These are phyloP conservation scores for Naganishia vishniacii DNA, from an alignment of 768 basidiomycete genomes.

Conservation along the genomic window DNA sequence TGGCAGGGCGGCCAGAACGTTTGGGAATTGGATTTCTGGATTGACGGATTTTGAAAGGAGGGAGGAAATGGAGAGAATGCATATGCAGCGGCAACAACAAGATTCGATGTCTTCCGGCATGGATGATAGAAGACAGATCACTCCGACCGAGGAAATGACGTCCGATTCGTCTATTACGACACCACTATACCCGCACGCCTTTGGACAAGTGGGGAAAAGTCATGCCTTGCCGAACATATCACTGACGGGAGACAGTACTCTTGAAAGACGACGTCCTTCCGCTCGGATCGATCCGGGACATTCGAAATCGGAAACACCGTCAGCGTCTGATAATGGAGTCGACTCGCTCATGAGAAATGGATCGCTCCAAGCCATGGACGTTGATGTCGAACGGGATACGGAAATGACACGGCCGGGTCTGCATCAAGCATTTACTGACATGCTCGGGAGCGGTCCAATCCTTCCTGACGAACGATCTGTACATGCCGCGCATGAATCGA, in stretches of 20 bases:
- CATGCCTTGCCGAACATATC: background rate
- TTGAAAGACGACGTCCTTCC: background rate
- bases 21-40: constrained; percentile 42
- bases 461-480: background rate
- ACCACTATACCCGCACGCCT: background rate
- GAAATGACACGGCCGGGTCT: background rate
- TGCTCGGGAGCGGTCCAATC: background rate
- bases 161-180: background rate
- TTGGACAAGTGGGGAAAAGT: background rate
- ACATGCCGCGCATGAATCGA: background rate
- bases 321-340: too few relatives aligned
- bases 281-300: too few relatives aligned
- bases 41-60: constrained; percentile 28
- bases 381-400: background rate
- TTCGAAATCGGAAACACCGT: too few relatives aligned
- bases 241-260: background rate
- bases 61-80: background rate
- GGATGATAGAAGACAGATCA: too few relatives aligned
- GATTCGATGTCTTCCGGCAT: too few relatives aligned
- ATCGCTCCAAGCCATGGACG: background rate
- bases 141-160: background rate
- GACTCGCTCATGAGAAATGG: background rate
- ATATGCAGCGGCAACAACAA: background rate
- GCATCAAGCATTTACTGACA: background rate
- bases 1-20: constrained; percentile 31